Evolutionary conservation across 2,329 filamentous ascomycete species (phyloP).

Genomic region (Pseudogymnoascus sp.): DNA sequence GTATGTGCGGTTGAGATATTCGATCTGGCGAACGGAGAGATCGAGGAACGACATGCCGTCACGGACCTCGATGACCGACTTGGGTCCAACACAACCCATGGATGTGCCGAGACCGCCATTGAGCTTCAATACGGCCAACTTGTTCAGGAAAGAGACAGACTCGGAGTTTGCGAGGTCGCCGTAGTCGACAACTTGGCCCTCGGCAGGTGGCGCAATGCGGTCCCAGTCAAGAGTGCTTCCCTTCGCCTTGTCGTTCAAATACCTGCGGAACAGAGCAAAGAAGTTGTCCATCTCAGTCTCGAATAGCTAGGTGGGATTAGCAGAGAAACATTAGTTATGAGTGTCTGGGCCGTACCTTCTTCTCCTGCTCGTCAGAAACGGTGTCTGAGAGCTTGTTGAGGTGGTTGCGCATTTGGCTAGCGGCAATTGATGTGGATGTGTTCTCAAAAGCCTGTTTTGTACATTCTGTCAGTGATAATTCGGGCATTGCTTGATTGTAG

Average conservation of each 20-base stretch:
- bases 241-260: slow-evolving; percentile 98
- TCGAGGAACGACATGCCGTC: slow-evolving; percentile 99
- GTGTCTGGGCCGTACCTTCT: slow-evolving; percentile 58
- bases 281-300: slow-evolving; percentile 99
- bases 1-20: slow-evolving; percentile 98
- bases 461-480: slow-evolving; percentile 16
- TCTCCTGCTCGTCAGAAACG: slow-evolving; percentile 71
- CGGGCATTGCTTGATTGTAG: slow-evolving; percentile 8
- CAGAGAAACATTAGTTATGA: not conserved
- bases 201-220: slow-evolving; percentile 87
- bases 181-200: slow-evolving; percentile 92
- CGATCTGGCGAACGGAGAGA: slow-evolving; percentile 95
- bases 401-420: slow-evolving; percentile 97
- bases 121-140: slow-evolving; percentile 96
- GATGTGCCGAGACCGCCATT: slow-evolving; percentile 99
- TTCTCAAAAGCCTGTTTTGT: slow-evolving; percentile 85
- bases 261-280: slow-evolving; percentile 96
- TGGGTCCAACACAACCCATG: slow-evolving; percentile 98
- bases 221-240: slow-evolving; percentile 94
- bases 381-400: slow-evolving; percentile 88
- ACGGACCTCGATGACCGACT: slow-evolving; percentile 98
- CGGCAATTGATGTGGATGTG: slow-evolving; percentile 95
- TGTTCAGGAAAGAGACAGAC: slow-evolving; percentile 89
- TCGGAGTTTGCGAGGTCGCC: slow-evolving; percentile 81
- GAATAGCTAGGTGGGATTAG: slow-evolving; percentile 59